Percentiles rank a stretch among this genome's conserved stretches.
Conservation (phyloP, 2,329 filamentous ascomycete genomes). For the Drechmeria coniospora region DNA sequence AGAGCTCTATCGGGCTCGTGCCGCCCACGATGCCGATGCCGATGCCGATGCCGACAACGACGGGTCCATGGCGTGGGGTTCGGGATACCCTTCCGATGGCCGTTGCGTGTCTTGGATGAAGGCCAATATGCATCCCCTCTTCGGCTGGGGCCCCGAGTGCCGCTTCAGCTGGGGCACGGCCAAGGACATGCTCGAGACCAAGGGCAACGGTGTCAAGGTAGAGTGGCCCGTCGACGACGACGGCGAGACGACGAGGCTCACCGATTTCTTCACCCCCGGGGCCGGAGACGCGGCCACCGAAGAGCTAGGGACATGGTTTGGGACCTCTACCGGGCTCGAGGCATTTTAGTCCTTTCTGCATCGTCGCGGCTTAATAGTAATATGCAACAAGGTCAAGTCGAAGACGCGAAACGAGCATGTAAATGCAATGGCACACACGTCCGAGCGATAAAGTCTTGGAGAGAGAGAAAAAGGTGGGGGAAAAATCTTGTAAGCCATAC, state of each 20-base stretch:
- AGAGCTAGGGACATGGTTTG: conserved; percentile 73
- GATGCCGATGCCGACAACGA: conserved; percentile 17
- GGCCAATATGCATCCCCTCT: conserved; percentile 77
- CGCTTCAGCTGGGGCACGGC: conserved; percentile 92
- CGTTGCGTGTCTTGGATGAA: conserved; percentile 71
- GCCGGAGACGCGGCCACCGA: conserved; percentile 30
- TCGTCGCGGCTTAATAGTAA: neutral
- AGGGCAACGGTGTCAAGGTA: conserved; percentile 50
- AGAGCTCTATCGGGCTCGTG: conserved; percentile 45
- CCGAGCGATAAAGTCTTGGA: too few species aligned
- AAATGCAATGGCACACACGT: neutral
- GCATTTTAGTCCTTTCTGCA: conserved; percentile 39
- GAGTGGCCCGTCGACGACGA: conserved; percentile 74
- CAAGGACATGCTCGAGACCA: conserved; percentile 81
- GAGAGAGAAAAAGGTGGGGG: too few species aligned
- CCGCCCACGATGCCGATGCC: conserved; percentile 13
- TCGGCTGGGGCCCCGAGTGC: conserved; percentile 89
- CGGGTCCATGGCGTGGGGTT: conserved; percentile 56
- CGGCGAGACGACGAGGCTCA: conserved; percentile 51
- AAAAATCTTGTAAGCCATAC: too few species aligned
- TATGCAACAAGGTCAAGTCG: too few species aligned
- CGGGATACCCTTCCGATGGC: conserved; percentile 81
- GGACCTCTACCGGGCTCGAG: conserved; percentile 51
- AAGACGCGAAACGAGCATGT: too few species aligned
- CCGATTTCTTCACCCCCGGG: conserved; percentile 52